Evolutionary conservation across 208 protist species (phyloP), one percentile per base, ranked within the genome.

Genomic region (Acanthamoeba castellanii): DNA sequence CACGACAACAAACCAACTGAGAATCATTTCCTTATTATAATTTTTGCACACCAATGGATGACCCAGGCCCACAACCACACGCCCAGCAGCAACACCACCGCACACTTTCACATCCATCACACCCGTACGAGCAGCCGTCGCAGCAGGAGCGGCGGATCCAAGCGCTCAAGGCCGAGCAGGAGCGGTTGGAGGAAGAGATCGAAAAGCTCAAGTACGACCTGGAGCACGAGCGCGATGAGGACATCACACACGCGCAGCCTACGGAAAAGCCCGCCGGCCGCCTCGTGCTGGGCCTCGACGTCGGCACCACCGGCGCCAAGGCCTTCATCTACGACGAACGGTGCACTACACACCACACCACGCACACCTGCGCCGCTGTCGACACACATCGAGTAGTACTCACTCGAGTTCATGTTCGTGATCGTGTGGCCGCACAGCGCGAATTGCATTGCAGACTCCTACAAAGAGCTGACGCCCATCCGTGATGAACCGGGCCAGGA

Each of bases 301-400:
- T 85, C 11, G 76, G 76, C 45, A 85, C 76, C 8, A 85, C 76
- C 3, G 76, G 76, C 14, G 76, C 76, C 42, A 85, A 85, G 42
- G 76, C 76, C 76, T 85, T 85, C 42, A 57, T 85, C 76, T 85
- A 85, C n/a, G 76, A 85, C 45, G 76, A 85, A 85, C 14, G 42
- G 76, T 85, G 27, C 64, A 70, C 64, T 27, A 3, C 16, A 68
- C 47, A 52, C 47, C 47, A 52, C 47, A 52, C 47, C 50, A 55
- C 50, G 8, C 50, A 18, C 50, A 22, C 20, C 55, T 61, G 55
- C 55, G 1, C 11, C 55, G 6, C 20, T 13, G 55, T 11, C 11
- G 14, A 66, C 25, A 22, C 59, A 25, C 59, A 66, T n/a, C n/a
- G n/a, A n/a, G n/a, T n/a, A n/a, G n/a, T n/a, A 2, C 7, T 66